A percentile compares a stretch with the other conserved stretches of the same genome.
Conservation (phyloP, 257 asterid species). For the Forsythia suspensa region DNA sequence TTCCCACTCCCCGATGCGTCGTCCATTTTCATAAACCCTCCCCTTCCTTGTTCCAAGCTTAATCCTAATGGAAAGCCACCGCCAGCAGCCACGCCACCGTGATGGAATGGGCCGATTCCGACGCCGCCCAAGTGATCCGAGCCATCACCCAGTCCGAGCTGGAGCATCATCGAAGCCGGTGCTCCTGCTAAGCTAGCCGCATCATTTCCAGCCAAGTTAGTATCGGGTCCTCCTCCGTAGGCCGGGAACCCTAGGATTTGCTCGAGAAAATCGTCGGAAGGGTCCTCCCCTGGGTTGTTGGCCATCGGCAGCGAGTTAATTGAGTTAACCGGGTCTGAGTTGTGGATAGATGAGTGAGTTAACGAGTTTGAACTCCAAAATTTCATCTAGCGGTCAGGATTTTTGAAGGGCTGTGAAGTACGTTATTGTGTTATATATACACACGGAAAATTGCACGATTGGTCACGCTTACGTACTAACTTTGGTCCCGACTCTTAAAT, state of each 20-base stretch:
- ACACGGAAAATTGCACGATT: background rate
- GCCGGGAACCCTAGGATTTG: slow-evolving; percentile 78
- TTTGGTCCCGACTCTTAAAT: background rate
- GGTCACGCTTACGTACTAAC: background rate
- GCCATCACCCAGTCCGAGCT: slow-evolving; percentile 63
- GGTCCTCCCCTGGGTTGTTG: slow-evolving; percentile 63
- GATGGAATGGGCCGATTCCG: slow-evolving; percentile 38
- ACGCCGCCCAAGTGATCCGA: slow-evolving; percentile 56
- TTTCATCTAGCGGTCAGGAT: background rate
- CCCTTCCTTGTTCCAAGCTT: slow-evolving; percentile 74
- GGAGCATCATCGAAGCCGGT: slow-evolving; percentile 57
- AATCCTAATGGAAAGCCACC: slow-evolving; percentile 76
- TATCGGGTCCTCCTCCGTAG: slow-evolving; percentile 44
- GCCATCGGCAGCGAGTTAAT: slow-evolving; percentile 49
- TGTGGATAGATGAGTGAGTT: background rate
- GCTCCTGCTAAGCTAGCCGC: slow-evolving; percentile 19
- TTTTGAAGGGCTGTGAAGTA: background rate
- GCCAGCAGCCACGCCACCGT: slow-evolving; percentile 40
- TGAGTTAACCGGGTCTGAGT: background rate
- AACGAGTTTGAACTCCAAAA: background rate
- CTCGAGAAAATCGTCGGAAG: slow-evolving; percentile 91
- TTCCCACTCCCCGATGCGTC: slow-evolving; percentile 70
- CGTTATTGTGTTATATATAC: background rate
- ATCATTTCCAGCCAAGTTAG: slow-evolving; percentile 52
- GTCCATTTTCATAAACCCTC: slow-evolving; percentile 58